Evolutionary conservation across 1,284 basidiomycete species (phyloP).

Genomic region (Albatrellus sp.): DNA sequence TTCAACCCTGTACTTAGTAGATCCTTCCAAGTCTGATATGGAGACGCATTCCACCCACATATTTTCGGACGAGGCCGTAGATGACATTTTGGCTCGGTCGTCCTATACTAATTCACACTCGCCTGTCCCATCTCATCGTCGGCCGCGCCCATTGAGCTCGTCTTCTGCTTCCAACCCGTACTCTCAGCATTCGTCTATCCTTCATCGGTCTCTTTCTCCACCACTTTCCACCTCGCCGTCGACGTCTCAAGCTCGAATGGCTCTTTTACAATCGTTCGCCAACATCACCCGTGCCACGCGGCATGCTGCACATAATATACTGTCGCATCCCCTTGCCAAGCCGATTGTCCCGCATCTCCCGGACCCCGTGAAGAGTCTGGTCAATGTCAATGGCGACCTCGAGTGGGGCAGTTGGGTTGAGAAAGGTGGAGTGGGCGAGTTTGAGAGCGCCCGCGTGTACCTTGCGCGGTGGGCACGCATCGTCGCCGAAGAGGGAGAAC

Average conservation of each 20-base stretch:
- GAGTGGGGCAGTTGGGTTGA: constrained; percentile 82
- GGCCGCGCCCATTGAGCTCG: constrained; percentile 49
- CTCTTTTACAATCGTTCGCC: constrained; percentile 76
- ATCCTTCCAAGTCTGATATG: constrained; percentile 82
- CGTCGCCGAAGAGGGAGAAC: constrained; percentile 92
- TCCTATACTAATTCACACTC: constrained; percentile 67
- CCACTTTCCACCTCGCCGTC: constrained; percentile 35
- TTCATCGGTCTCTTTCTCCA: constrained; percentile 58
- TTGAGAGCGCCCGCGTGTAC: constrained; percentile 92
- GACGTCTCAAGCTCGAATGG: constrained; percentile 56
- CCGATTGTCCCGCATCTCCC: constrained; percentile 91
- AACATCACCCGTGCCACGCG: constrained; percentile 83
- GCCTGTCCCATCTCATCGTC: constrained; percentile 71
- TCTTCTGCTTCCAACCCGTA: constrained; percentile 38
- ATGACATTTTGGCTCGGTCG: constrained; percentile 69
- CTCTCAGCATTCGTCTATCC: constrained; percentile 57
- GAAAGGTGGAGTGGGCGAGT: constrained; percentile 82
- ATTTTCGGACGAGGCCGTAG: constrained; percentile 72
- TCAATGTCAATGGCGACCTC: constrained; percentile 74
- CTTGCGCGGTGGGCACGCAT: constrained; percentile 93
- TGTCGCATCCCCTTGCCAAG: constrained; percentile 88
- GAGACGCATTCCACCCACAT: constrained; percentile 79
- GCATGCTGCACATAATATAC: constrained; percentile 81
- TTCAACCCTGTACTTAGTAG: constrained; percentile 78
- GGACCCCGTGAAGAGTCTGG: constrained; percentile 79